Conservation (phyloP, 768 basidiomycete species). For the Pholiota conissans region DNA sequence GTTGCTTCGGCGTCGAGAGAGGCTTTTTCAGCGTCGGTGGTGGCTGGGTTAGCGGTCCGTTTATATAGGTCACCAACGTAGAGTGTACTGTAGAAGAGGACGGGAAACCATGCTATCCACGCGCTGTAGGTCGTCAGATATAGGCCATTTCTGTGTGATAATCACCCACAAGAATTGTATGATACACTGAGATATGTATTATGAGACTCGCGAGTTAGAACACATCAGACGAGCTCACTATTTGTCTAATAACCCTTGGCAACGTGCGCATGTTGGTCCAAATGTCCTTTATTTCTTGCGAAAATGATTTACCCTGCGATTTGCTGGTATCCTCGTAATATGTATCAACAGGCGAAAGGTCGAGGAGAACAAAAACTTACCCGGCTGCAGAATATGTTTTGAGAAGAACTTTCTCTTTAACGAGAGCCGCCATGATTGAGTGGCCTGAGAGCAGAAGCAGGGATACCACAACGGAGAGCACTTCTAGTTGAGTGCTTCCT, state of each 20-base stretch:
- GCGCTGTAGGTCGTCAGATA: conserved; percentile 41
- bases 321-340: conserved; percentile 18
- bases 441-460: conserved; percentile 69
- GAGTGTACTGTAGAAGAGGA: conserved; percentile 84
- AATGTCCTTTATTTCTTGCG: conserved; percentile 59
- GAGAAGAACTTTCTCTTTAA: conserved; percentile 77
- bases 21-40: conserved; percentile 24
- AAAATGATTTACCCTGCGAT: conserved; percentile 28
- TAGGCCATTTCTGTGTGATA: conserved; percentile 43
- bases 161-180: conserved; percentile 55
- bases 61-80: conserved; percentile 90
- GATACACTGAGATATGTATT: neutral
- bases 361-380: conserved; percentile 9
- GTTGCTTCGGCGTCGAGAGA: conserved; percentile 68
- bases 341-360: neutral
- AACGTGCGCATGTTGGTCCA: conserved; percentile 69
- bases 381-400: conserved; percentile 16
- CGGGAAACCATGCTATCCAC: conserved; percentile 92
- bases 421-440: conserved; percentile 52
- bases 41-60: conserved; percentile 35
- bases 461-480: conserved; percentile 75
- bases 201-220: neutral
- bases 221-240: conserved; percentile 48
- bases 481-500: conserved; percentile 78
- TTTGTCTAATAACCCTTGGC: conserved; percentile 74